Conservation (phyloP, 2,329 filamentous ascomycete genomes). For the Claviceps pazoutovae region DNA sequence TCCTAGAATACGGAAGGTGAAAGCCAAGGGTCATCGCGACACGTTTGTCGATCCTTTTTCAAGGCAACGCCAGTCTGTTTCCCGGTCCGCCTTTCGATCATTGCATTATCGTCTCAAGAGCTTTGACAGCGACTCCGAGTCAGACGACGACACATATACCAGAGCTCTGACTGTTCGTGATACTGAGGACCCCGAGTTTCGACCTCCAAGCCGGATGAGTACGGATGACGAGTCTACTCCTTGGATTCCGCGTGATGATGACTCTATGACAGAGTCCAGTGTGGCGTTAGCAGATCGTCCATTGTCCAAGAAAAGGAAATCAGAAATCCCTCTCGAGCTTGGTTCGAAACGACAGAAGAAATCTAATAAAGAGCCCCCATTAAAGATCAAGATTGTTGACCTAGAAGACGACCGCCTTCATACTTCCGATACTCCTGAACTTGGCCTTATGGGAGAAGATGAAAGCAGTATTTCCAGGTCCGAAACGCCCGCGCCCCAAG, state of each 20-base stretch:
- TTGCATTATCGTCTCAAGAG: conserved; percentile 60
- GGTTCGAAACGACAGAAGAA: conserved; percentile 72
- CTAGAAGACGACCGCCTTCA: conserved; percentile 32
- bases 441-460: conserved; percentile 29
- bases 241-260: conserved; percentile 40
- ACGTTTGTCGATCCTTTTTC: conserved; percentile 56
- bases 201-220: conserved; percentile 61
- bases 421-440: conserved; percentile 37
- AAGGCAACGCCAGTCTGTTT: conserved; percentile 43
- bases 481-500: conserved; percentile 29
- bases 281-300: conserved; percentile 46
- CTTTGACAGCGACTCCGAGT: conserved; percentile 61
- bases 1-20: conserved; percentile 61
- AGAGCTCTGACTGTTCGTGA: conserved; percentile 47
- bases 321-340: conserved; percentile 50
- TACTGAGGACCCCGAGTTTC: conserved; percentile 75
- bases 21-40: conserved; percentile 41
- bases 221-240: conserved; percentile 40
- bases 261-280: conserved; percentile 60
- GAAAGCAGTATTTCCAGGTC: conserved; percentile 28
- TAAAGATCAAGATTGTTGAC: conserved; percentile 47
- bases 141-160: conserved; percentile 63
- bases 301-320: conserved; percentile 56
- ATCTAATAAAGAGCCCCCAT: conserved; percentile 57
- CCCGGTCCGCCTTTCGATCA: conserved; percentile 54